Conservation (phyloP, 2,329 filamentous ascomycete genomes). For the Aspergillus sp. region DNA sequence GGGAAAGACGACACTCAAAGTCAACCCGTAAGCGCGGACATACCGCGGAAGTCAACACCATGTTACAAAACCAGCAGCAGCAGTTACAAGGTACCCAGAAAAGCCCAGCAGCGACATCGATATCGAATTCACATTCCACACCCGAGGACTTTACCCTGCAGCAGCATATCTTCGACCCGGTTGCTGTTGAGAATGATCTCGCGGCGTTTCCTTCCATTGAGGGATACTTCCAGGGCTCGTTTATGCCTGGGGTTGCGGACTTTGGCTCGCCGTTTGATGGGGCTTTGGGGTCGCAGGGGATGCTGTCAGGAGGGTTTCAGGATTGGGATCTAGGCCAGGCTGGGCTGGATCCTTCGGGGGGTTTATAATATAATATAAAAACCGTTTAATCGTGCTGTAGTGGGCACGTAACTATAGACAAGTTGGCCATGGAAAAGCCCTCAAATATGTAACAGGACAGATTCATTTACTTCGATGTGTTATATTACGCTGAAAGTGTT, state of each 20-base stretch:
- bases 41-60: rapidly evolving
- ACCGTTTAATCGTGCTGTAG: no score
- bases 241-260: not conserved
- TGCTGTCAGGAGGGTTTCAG: not conserved
- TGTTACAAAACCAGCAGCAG: not conserved
- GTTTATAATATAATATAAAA: not conserved
- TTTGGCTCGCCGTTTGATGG: not conserved
- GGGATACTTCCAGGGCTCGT: not conserved
- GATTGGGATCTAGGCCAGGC: not conserved
- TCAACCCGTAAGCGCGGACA: not conserved
- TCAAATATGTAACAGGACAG: no score
- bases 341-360: not conserved
- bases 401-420: no score
- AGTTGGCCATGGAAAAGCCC: no score
- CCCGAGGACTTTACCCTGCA: not conserved
- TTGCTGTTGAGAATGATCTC: not conserved
- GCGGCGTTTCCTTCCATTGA: not conserved
- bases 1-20: not conserved
- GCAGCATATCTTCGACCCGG: not conserved
- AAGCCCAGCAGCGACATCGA: not conserved
- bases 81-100: not conserved
- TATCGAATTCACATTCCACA: not conserved
- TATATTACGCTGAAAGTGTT: no score
- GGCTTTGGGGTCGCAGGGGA: not conserved
- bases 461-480: no score